A percentile compares a stretch with the other conserved stretches of the same genome.
Conservation (phyloP, 202 grass and related monocot species). For the Brachypodium distachyon region DNA sequence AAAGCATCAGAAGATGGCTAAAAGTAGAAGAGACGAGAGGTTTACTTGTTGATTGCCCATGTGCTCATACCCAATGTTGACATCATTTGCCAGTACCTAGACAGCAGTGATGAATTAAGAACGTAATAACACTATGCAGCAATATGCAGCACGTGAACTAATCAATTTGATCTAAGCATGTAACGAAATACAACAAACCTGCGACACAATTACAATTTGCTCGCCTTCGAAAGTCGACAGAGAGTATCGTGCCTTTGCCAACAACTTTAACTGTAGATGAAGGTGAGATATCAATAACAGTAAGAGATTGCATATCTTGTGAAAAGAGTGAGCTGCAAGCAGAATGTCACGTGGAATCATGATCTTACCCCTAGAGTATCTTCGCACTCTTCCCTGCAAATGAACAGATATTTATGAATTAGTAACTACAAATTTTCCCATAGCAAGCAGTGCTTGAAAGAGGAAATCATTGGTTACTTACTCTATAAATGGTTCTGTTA, state of each 20-base stretch:
- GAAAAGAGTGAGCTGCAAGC: constrained; percentile 12
- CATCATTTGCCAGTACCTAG: constrained; percentile 83
- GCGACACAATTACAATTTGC: constrained; percentile 94
- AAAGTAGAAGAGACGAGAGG: background rate
- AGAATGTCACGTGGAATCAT: constrained; percentile 14
- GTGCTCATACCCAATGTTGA: constrained; percentile 88
- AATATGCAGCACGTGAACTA: background rate
- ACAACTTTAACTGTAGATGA: constrained; percentile 64
- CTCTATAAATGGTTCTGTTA: constrained; percentile 94
- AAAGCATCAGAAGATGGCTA: constrained; percentile 11
- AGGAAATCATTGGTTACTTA: constrained; percentile 34
- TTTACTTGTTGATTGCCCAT: constrained; percentile 93
- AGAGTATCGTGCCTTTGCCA: constrained; percentile 92
- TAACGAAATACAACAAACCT: constrained; percentile 44
- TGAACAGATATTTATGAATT: constrained; percentile 18
- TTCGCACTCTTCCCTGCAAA: constrained; percentile 83
- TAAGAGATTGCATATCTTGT: background rate
- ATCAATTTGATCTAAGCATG: background rate
- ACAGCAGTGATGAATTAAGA: constrained; percentile 7
- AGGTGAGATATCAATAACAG: background rate
- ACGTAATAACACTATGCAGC: background rate
- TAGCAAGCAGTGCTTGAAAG: constrained; percentile 6
- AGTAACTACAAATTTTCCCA: constrained; percentile 11
- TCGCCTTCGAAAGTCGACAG: constrained; percentile 78
- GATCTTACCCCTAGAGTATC: constrained; percentile 86